Conservation (phyloP, 2,329 filamentous ascomycete species). For the Diaporthe vexans region DNA sequence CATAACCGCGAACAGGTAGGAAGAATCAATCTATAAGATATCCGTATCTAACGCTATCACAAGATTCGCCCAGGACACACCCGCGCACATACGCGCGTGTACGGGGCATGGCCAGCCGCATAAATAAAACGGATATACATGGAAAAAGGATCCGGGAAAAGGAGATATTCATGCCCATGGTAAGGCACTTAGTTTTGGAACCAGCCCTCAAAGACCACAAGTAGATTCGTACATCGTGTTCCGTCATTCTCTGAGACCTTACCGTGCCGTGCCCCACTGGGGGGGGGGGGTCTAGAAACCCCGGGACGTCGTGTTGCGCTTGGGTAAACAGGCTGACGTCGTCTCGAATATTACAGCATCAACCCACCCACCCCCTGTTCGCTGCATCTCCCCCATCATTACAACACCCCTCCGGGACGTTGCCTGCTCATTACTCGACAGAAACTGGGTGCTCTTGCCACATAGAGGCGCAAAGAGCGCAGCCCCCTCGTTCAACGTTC, state of each 20-base stretch:
- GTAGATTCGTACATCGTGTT: conserved; percentile 14
- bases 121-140: conserved; percentile 28
- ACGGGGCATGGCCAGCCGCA: conserved; percentile 2
- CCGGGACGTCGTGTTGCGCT: conserved; percentile 13
- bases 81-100: background rate
- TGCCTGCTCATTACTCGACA: conserved; percentile 18
- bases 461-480: background rate
- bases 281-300: background rate
- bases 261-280: background rate
- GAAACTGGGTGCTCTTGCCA: background rate
- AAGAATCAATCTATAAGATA: conserved; percentile 21
- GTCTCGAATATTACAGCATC: conserved; percentile 27
- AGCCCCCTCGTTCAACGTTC: background rate
- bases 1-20: no score
- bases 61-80: background rate
- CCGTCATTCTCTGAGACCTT: conserved; percentile 10
- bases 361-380: background rate
- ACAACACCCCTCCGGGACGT: background rate
- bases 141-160: conserved; percentile 11
- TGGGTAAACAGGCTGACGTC: conserved; percentile 14
- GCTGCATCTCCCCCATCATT: conserved; percentile 1
- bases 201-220: conserved; percentile 26
- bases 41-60: conserved; percentile 28
- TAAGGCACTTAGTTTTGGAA: conserved; percentile 1
- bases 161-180: conserved; percentile 7